Evolutionary conservation across 2,329 filamentous ascomycete genomes (phyloP), one percentile per base, ranked within the genome.

Genomic region (Metarhizium anisopliae): DNA sequence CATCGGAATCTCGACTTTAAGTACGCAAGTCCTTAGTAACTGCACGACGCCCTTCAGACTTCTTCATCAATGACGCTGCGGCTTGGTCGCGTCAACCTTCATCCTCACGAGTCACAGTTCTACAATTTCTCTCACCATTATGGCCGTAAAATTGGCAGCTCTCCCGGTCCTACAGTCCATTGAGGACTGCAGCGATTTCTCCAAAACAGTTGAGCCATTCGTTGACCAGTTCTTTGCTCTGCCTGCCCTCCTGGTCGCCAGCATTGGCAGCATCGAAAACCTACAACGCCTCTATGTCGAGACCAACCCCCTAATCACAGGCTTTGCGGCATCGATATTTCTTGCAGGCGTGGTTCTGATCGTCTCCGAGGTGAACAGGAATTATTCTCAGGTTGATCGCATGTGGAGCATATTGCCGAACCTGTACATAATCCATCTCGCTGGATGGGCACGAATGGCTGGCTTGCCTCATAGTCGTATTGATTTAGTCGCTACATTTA

Each of bases 331-430:
- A 54, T 87, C 89, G 2, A 63, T 95, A 18, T 77, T 84, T 45
- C 70, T 95, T n/a, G 84, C 84, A 1, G 79, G 80, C 5, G 65
- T 94, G 32, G 88, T 95, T 64, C 75, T 96, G 29, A 66, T 93
- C 36, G 75, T 84, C 5, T 89, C 91, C 1, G 93, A 97, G 71
- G 72, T 90, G 74, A 97, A 95, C 73, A 82, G 81, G 66, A 99
- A 99, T 71, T 96, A 92, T 70, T 96, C 92, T n/a, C 94, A 99
- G 72, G 86, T 99, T 47, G 94, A 99, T 70, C 84, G 94, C 51
- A 74, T 87, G 63, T 99, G 94, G 94, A 94, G 90, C 67, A 78
- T 99, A 58, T 74, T 99, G 52, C 94, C 94, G 1, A 86, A 89
- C 7, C 66, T 96, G 52, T 97, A 95, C 72, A 87, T 94, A 67